Percentiles rank a stretch among this genome's conserved stretches.
These are phyloP conservation scores for Cocos nucifera DNA, from an alignment of 176 grass and related monocot species.

Conservation along the genomic window DNA sequence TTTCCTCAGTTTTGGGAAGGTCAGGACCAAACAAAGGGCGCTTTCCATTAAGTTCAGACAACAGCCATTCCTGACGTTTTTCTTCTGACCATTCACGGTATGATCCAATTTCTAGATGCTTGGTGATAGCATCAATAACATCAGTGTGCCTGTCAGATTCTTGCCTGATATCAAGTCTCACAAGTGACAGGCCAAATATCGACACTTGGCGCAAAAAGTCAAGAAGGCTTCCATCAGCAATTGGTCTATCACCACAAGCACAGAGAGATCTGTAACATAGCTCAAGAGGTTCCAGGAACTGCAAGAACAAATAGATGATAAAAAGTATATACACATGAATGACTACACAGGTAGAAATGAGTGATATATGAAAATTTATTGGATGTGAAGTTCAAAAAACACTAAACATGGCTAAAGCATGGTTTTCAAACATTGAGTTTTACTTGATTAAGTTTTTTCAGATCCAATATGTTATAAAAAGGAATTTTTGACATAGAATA, in stretches of 20 bases:
- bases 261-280: slow-evolving; percentile 88
- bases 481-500: too few relatives aligned
- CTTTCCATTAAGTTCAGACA: slow-evolving; percentile 36
- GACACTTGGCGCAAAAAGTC: slow-evolving; percentile 90
- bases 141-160: slow-evolving; percentile 73
- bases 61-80: slow-evolving; percentile 22
- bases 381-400: too few relatives aligned
- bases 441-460: too few relatives aligned
- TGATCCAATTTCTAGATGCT: slow-evolving; percentile 26
- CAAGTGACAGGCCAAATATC: slow-evolving; percentile 83
- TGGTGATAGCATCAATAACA: slow-evolving; percentile 31
- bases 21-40: slow-evolving; percentile 27
- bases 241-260: slow-evolving; percentile 62
- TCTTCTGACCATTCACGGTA: slow-evolving; percentile 32
- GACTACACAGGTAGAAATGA: too few relatives aligned
- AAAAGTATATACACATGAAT: too few relatives aligned
- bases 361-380: too few relatives aligned
- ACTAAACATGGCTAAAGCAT: too few relatives aligned
- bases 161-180: slow-evolving; percentile 93
- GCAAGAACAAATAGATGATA: slow-evolving; percentile 11
- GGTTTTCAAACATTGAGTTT: too few relatives aligned
- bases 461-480: too few relatives aligned
- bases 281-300: slow-evolving; percentile 93
- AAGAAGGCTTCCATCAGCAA: slow-evolving; percentile 92
- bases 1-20: slow-evolving; percentile 29